A percentile compares a stretch with the other conserved stretches of the same genome.
Evolutionary conservation across 2,329 filamentous ascomycete species (phyloP).

Genomic region (Xylariaceae sp.): DNA sequence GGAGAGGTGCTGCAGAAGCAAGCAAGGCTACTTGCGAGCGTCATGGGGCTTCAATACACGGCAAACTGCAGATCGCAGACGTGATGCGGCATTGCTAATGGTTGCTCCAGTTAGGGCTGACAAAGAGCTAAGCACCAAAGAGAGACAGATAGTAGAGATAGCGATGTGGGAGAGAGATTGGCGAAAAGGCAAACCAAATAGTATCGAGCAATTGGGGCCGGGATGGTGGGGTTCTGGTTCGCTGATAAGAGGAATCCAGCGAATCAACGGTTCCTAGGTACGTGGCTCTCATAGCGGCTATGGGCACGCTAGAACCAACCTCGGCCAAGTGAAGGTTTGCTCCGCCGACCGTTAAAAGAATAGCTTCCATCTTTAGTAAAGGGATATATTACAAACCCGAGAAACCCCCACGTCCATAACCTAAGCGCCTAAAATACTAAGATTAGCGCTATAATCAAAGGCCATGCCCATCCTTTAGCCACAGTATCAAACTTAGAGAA

Average conservation of each 20-base stretch:
- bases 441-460: too few relatives aligned
- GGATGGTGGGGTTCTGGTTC: background rate
- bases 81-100: background rate
- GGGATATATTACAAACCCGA: too few relatives aligned
- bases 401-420: too few relatives aligned
- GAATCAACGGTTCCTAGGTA: slow-evolving; percentile 8
- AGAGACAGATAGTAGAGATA: slow-evolving; percentile 3
- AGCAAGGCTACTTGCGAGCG: background rate
- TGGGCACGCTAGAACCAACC: slow-evolving; percentile 3
- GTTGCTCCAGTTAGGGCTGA: background rate
- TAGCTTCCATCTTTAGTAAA: too few relatives aligned
- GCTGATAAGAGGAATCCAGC: slow-evolving; percentile 20
- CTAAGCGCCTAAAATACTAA: too few relatives aligned
- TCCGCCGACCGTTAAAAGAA: too few relatives aligned
- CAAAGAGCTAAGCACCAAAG: background rate
- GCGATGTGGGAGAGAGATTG: too few relatives aligned
- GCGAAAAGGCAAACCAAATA: slow-evolving; percentile 13
- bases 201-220: slow-evolving; percentile 20
- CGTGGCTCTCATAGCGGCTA: background rate
- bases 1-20: slow-evolving; percentile 4
- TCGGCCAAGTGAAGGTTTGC: background rate
- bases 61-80: background rate
- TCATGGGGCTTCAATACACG: background rate
- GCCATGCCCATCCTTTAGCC: too few relatives aligned
- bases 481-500: too few relatives aligned